phyloP scores from a whole-genome alignment of 169 alveolate genomes.

The Cryptosporidium sp. region DNA sequence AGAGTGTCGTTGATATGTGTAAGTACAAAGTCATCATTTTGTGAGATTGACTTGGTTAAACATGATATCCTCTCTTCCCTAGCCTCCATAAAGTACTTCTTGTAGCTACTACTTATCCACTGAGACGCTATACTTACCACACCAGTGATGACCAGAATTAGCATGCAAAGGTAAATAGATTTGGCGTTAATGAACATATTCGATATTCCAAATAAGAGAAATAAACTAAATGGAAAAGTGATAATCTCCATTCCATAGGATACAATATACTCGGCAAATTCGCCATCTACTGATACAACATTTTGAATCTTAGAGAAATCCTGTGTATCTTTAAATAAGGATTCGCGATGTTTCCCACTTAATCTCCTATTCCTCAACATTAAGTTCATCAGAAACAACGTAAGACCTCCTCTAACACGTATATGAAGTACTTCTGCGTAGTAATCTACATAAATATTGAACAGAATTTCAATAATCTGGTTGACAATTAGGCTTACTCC shows the following conservation, averaged over 20 bases:
- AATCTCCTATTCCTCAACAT: not conserved
- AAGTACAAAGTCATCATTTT: conserved; percentile 35
- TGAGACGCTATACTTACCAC: conserved; percentile 19
- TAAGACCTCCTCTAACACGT: conserved; percentile 58
- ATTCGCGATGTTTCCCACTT: not conserved
- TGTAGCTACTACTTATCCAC: conserved; percentile 51
- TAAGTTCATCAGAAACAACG: conserved; percentile 5
- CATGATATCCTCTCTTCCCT: conserved; percentile 62
- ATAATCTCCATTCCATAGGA: conserved; percentile 56
- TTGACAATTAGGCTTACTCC: conserved; percentile 24
- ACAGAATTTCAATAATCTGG: conserved; percentile 39
- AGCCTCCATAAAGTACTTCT: conserved; percentile 31
- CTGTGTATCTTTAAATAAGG: not conserved
- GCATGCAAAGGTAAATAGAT: conserved; percentile 12
- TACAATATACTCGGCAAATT: conserved; percentile 53
- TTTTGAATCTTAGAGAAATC: conserved; percentile 43
- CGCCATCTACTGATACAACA: conserved; percentile 60
- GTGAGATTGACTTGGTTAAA: conserved; percentile 14
- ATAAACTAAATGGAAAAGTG: conserved; percentile 42
- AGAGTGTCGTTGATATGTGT: conserved; percentile 12
- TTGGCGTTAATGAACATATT: conserved; percentile 25
- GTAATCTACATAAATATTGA: conserved; percentile 54
- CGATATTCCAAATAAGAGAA: conserved; percentile 19
- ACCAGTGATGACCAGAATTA: not conserved
- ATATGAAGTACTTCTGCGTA: conserved; percentile 44